Evolutionary conservation across 805 yeast genomes (phyloP).

Genomic region (Nakazawaea siamensis): DNA sequence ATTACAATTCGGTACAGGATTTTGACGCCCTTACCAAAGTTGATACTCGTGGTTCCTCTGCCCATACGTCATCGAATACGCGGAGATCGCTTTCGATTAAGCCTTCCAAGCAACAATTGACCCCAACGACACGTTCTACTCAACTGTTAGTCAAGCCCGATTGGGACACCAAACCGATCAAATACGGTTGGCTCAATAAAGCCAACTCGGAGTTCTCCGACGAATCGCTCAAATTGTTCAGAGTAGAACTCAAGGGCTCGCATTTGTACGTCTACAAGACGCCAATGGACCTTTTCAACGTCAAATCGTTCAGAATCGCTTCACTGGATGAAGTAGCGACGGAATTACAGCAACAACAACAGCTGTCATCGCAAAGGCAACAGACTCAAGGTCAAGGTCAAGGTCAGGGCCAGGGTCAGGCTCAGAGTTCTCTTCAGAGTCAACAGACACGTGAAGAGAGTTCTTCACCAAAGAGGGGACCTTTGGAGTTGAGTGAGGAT

Average conservation of each 20-base stretch:
- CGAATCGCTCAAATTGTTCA: slow-evolving; percentile 35
- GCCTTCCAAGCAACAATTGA: not conserved
- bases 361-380: too few relatives aligned
- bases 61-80: not conserved
- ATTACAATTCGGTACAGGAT: not conserved
- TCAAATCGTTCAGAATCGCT: slow-evolving; percentile 20
- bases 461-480: too few relatives aligned
- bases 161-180: slow-evolving; percentile 30
- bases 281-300: slow-evolving; percentile 35
- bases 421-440: not conserved
- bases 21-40: too few relatives aligned
- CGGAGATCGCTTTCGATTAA: not conserved
- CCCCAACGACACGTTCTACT: not conserved
- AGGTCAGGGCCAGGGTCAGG: too few relatives aligned
- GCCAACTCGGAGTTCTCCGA: slow-evolving; percentile 25
- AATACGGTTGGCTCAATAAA: slow-evolving; percentile 55
- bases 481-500: not conserved
- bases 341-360: too few relatives aligned
- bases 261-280: slow-evolving; percentile 53
- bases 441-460: too few relatives aligned
- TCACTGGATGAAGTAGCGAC: not conserved
- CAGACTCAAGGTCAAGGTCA: too few relatives aligned
- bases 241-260: slow-evolving; percentile 69
- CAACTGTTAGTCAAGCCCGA: slow-evolving; percentile 19
- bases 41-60: too few relatives aligned